phyloP scores from a whole-genome alignment of 2,329 filamentous ascomycete genomes.

The Fusarium tjaetaba region DNA sequence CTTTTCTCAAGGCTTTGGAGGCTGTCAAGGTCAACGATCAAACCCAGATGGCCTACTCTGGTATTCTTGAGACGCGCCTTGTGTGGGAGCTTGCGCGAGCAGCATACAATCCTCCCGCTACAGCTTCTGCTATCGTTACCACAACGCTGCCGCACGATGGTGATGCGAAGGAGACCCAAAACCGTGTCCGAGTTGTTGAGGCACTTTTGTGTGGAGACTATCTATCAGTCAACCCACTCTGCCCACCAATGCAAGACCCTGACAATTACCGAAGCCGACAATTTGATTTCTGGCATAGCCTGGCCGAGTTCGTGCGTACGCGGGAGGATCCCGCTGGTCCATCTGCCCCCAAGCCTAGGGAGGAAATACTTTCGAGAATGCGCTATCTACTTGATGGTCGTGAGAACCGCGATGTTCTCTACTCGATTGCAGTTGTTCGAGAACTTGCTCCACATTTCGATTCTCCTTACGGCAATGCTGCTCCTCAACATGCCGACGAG shows the following conservation, averaged over 20 bases:
- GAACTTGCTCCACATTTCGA: slow-evolving; percentile 75
- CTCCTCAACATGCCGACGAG: slow-evolving; percentile 71
- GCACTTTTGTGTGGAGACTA: slow-evolving; percentile 78
- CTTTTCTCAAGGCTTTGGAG: slow-evolving; percentile 67
- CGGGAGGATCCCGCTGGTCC: slow-evolving; percentile 66
- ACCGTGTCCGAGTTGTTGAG: slow-evolving; percentile 80
- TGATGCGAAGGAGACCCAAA: slow-evolving; percentile 70
- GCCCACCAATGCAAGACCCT: slow-evolving; percentile 58
- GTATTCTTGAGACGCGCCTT: slow-evolving; percentile 65
- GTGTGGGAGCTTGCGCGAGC: slow-evolving; percentile 69
- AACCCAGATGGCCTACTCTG: slow-evolving; percentile 62
- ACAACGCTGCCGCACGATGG: slow-evolving; percentile 61
- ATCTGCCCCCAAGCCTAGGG: slow-evolving; percentile 62
- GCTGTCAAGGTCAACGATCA: slow-evolving; percentile 61
- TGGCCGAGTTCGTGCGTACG: slow-evolving; percentile 72
- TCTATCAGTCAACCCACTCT: slow-evolving; percentile 66
- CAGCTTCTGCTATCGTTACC: slow-evolving; percentile 44
- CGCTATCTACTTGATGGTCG: slow-evolving; percentile 78
- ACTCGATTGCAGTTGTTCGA: slow-evolving; percentile 84
- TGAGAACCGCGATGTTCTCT: slow-evolving; percentile 90
- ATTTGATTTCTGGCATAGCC: slow-evolving; percentile 82
- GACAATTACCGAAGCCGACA: slow-evolving; percentile 69
- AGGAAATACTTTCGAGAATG: slow-evolving; percentile 71
- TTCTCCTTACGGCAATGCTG: slow-evolving; percentile 65
- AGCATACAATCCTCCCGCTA: slow-evolving; percentile 53